Conservation (phyloP, 176 grass and related monocot species). For the Rhipidocladum racemiflorum region DNA sequence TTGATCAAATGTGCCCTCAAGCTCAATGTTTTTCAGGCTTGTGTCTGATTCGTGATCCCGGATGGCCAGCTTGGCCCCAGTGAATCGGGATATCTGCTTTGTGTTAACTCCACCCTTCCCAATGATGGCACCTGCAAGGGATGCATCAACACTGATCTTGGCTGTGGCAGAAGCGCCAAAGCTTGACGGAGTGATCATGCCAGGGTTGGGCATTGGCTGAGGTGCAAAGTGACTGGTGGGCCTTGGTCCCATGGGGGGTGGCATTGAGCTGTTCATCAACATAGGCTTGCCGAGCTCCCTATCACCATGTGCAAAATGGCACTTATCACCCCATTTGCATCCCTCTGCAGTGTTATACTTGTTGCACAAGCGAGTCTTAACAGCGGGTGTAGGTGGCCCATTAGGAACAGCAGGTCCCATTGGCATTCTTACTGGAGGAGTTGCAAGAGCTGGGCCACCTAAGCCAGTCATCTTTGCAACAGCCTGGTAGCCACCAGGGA, state of each 20-base stretch:
- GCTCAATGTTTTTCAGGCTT: slow-evolving; percentile 77
- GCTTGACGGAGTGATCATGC: slow-evolving; percentile 48
- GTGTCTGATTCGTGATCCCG: slow-evolving; percentile 67
- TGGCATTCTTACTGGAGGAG: slow-evolving; percentile 44
- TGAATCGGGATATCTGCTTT: slow-evolving; percentile 72
- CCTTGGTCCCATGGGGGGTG: slow-evolving; percentile 33
- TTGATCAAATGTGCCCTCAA: slow-evolving; percentile 88
- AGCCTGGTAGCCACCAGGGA: slow-evolving; percentile 65
- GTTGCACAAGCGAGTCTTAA: slow-evolving; percentile 76
- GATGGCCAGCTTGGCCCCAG: slow-evolving; percentile 66
- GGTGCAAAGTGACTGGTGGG: slow-evolving; percentile 36
- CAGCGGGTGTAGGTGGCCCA: slow-evolving; percentile 31
- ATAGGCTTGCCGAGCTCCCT: slow-evolving; percentile 64
- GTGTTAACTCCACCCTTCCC: slow-evolving; percentile 76
- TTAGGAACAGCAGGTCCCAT: slow-evolving; percentile 14
- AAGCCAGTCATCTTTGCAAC: slow-evolving; percentile 72
- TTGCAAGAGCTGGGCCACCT: slow-evolving; percentile 27
- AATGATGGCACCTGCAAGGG: slow-evolving; percentile 69
- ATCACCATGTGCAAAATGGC: slow-evolving; percentile 82
- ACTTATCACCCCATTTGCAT: slow-evolving; percentile 77
- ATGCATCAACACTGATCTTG: slow-evolving; percentile 74
- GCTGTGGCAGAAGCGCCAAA: slow-evolving; percentile 77
- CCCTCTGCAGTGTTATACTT: slow-evolving; percentile 80
- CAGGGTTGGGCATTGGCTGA: slow-evolving; percentile 34
- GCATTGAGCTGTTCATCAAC: slow-evolving; percentile 39